Evolutionary conservation across 768 basidiomycete species (phyloP).

Genomic region (Mycena metata): DNA sequence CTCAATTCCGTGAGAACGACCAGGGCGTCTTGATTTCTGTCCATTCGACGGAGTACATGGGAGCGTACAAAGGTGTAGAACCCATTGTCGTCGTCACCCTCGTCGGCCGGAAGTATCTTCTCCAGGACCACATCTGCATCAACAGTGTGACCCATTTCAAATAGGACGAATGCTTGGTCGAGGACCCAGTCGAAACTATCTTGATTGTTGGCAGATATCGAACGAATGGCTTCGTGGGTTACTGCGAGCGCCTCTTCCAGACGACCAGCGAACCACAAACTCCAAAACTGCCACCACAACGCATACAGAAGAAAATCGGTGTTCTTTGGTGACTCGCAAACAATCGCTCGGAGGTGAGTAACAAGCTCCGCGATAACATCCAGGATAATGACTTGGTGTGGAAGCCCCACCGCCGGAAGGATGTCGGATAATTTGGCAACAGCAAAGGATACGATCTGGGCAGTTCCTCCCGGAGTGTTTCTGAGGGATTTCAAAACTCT

Average conservation of each 20-base stretch:
- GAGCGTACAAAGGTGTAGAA: background rate
- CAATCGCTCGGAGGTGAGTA: background rate
- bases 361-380: background rate
- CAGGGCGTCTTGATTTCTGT: slow-evolving; percentile 1
- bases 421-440: slow-evolving; percentile 12
- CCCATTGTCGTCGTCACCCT: background rate
- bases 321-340: background rate
- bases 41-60: background rate
- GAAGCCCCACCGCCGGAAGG: background rate
- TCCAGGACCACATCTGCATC: background rate
- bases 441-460: background rate
- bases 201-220: background rate
- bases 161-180: background rate
- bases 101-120: background rate
- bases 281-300: slow-evolving; percentile 13
- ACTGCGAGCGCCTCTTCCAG: background rate
- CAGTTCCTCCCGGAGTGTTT: background rate
- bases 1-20: background rate
- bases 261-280: background rate
- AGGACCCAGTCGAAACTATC: background rate
- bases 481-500: background rate
- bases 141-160: slow-evolving; percentile 6
- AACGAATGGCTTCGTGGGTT: background rate
- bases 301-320: background rate
- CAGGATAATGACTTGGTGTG: slow-evolving; percentile 1